A percentile compares a stretch with the other conserved stretches of the same genome.
Conservation (phyloP, 2,329 filamentous ascomycete genomes). For the Monosporascus sp. region DNA sequence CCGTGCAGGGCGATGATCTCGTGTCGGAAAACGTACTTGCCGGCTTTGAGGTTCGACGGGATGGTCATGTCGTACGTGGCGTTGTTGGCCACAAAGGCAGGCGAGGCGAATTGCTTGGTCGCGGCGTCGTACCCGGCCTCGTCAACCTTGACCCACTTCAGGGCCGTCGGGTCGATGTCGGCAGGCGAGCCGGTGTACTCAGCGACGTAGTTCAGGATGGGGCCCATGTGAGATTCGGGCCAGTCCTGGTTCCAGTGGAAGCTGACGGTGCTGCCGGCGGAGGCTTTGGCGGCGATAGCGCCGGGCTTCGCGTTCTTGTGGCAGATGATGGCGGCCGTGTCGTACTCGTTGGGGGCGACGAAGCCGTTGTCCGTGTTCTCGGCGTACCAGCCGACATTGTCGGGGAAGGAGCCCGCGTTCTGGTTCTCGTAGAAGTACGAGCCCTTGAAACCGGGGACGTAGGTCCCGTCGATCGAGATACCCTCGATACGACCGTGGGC, state of each 20-base stretch:
- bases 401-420: background rate
- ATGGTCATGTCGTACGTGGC: background rate
- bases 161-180: background rate
- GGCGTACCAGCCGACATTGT: background rate
- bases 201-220: background rate
- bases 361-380: background rate
- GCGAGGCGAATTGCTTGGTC: background rate
- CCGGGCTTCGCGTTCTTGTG: background rate
- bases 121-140: background rate
- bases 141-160: background rate
- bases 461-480: background rate
- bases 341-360: background rate
- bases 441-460: background rate
- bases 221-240: background rate
- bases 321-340: background rate
- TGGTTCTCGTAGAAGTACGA: background rate
- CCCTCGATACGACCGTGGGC: background rate
- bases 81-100: background rate
- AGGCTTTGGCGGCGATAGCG: background rate
- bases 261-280: background rate
- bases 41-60: background rate
- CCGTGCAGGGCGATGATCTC: constrained; percentile 41
- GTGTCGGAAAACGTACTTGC: constrained; percentile 27
- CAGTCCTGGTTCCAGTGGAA: background rate
- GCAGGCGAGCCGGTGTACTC: background rate